These are phyloP conservation scores for Phytophthora megakarya DNA, from an alignment of 352 stramenopile genomes.

Conservation along the genomic window DNA sequence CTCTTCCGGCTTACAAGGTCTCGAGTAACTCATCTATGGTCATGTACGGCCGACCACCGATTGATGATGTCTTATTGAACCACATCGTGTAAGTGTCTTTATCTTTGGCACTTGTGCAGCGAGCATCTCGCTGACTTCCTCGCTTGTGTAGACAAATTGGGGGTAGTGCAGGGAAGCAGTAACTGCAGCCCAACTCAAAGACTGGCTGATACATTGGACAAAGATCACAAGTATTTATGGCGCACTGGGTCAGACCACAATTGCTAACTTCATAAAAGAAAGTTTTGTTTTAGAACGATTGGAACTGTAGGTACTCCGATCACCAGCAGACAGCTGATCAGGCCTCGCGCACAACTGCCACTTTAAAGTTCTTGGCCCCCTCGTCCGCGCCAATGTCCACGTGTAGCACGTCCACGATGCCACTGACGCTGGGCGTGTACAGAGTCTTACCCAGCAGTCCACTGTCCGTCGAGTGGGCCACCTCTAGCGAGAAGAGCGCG, in stretches of 20 bases:
- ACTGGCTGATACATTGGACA: slow-evolving; percentile 33
- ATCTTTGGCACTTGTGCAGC: slow-evolving; percentile 31
- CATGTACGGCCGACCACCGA: slow-evolving; percentile 62
- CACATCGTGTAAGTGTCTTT: slow-evolving; percentile 53
- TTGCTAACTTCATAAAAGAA: slow-evolving; percentile 33
- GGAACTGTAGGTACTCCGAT: neutral
- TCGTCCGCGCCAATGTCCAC: slow-evolving; percentile 58
- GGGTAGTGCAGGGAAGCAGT: slow-evolving; percentile 4
- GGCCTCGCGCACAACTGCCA: slow-evolving; percentile 49
- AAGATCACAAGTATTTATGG: slow-evolving; percentile 52
- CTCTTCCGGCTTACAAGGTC: slow-evolving; percentile 40
- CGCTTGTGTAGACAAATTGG: slow-evolving; percentile 15
- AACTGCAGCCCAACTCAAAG: neutral
- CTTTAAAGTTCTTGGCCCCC: slow-evolving; percentile 40
- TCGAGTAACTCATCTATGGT: slow-evolving; percentile 59
- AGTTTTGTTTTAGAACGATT: slow-evolving; percentile 36
- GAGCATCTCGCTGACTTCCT: slow-evolving; percentile 18
- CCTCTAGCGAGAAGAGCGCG: slow-evolving; percentile 60
- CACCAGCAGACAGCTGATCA: slow-evolving; percentile 17
- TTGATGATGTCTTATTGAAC: slow-evolving; percentile 22
- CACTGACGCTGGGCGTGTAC: slow-evolving; percentile 60
- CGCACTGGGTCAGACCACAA: slow-evolving; percentile 26
- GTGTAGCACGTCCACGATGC: slow-evolving; percentile 65
- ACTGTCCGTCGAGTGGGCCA: slow-evolving; percentile 41
- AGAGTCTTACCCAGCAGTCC: slow-evolving; percentile 40